Conservation (phyloP, 2,329 filamentous ascomycete species). For the Neonectria neomacrospora region DNA sequence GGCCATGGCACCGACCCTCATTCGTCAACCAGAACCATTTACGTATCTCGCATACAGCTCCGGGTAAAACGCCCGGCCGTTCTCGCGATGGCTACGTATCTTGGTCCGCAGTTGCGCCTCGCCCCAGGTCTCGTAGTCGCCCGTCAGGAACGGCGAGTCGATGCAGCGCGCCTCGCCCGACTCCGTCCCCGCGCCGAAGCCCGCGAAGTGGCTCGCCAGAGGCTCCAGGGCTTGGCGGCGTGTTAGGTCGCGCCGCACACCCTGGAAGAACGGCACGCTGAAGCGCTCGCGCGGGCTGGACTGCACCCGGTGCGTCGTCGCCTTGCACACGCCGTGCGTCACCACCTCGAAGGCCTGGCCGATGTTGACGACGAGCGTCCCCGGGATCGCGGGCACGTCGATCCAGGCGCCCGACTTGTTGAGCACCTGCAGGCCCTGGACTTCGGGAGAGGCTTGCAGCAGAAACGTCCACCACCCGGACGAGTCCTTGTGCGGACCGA, state of each 20-base stretch:
- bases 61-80: constrained; percentile 58
- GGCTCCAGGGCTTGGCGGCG: constrained; percentile 55
- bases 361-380: constrained; percentile 67
- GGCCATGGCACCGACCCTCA: not conserved
- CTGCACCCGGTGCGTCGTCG: constrained; percentile 61
- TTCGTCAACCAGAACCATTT: constrained; percentile 45
- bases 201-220: constrained; percentile 53
- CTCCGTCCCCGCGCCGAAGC: constrained; percentile 39
- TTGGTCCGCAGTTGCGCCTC: constrained; percentile 66
- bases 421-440: constrained; percentile 62
- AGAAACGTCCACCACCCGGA: constrained; percentile 74
- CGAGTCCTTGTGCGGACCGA: constrained; percentile 71
- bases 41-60: constrained; percentile 61
- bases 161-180: constrained; percentile 52
- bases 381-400: constrained; percentile 58
- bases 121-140: constrained; percentile 65
- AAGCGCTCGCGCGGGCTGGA: constrained; percentile 50
- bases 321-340: constrained; percentile 63
- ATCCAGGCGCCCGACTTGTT: constrained; percentile 61
- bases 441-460: constrained; percentile 65
- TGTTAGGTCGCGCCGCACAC: constrained; percentile 58
- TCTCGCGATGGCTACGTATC: constrained; percentile 61
- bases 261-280: constrained; percentile 61
- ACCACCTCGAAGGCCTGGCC: constrained; percentile 69
- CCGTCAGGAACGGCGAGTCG: constrained; percentile 61